A percentile compares a stretch with the other conserved stretches of the same genome.
Conservation (phyloP, 2,329 filamentous ascomycete species). For the Epichloe uncinata region DNA sequence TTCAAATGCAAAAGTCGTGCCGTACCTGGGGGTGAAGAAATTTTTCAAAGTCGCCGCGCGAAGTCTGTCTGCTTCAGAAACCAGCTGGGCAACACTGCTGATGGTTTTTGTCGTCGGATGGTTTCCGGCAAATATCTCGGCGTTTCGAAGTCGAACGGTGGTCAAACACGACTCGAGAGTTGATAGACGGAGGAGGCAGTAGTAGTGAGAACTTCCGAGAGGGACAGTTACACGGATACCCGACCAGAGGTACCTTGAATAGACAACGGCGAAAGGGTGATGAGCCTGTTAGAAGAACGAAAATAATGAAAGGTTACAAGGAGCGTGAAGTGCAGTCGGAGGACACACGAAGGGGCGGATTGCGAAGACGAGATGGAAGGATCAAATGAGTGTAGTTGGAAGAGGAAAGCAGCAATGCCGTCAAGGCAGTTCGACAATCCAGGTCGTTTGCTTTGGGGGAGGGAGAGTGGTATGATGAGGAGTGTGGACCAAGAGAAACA, state of each 20-base stretch:
- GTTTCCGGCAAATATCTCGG: neutral
- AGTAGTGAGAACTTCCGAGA: neutral
- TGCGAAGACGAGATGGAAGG: neutral
- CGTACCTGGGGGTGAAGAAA: neutral
- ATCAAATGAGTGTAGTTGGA: constrained; percentile 3
- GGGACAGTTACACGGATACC: neutral
- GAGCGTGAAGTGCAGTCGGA: constrained; percentile 6
- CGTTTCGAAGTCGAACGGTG: neutral
- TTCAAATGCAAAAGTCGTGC: neutral
- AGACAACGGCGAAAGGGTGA: neutral
- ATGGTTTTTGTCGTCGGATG: neutral
- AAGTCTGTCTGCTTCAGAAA: constrained; percentile 11
- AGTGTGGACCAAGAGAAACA: constrained; percentile 1
- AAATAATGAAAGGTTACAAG: neutral
- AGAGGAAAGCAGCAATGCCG: constrained; percentile 3
- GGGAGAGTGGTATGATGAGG: neutral
- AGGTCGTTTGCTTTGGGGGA: constrained; percentile 4
- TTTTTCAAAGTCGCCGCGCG: neutral
- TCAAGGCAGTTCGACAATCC: constrained; percentile 7
- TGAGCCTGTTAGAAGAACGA: neutral
- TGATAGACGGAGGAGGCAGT: neutral
- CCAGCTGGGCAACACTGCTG: constrained; percentile 11
- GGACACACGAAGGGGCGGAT: constrained; percentile 4
- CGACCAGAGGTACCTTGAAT: neutral
- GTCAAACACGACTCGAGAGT: neutral